Percentiles rank a stretch among this genome's conserved stretches.
phyloP scores from a whole-genome alignment of 768 basidiomycete genomes.

The Suillus brevipes region DNA sequence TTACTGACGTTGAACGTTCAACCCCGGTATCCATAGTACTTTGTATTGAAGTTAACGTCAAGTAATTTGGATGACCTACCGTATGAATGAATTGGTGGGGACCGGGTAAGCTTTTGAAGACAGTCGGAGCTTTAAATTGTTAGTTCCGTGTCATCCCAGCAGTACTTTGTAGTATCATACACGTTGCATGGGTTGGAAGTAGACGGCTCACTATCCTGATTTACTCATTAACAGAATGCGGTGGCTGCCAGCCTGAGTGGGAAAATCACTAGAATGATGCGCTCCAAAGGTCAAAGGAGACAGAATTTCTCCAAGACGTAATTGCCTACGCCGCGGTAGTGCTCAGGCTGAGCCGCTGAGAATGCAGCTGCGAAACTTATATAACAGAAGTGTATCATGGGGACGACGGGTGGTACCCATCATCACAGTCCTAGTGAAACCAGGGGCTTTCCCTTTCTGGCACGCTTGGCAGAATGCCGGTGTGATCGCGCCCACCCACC shows the following conservation, averaged over 20 bases:
- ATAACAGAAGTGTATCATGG: neutral
- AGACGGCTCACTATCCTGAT: neutral
- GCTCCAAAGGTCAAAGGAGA: neutral
- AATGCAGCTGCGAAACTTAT: neutral
- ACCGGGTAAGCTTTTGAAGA: too few species aligned
- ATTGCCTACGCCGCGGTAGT: neutral
- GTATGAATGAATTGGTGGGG: too few species aligned
- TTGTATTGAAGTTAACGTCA: too few species aligned
- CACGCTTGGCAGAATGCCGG: neutral
- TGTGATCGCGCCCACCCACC: neutral
- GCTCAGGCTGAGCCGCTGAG: neutral
- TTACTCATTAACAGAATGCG: neutral
- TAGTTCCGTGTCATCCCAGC: too few species aligned
- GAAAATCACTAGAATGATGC: neutral
- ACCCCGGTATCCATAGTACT: too few species aligned
- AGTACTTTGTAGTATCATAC: too few species aligned
- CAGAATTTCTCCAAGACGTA: neutral
- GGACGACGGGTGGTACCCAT: neutral
- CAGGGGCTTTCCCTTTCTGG: conserved; percentile 6
- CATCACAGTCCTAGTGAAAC: neutral
- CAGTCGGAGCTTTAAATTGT: too few species aligned
- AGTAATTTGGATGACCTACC: too few species aligned
- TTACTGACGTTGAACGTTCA: neutral
- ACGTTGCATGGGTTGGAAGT: neutral
- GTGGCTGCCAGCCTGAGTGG: neutral